These are phyloP conservation scores for Arctostaphylos glauca DNA, from an alignment of 148 eudicot species.

Conservation along the genomic window DNA sequence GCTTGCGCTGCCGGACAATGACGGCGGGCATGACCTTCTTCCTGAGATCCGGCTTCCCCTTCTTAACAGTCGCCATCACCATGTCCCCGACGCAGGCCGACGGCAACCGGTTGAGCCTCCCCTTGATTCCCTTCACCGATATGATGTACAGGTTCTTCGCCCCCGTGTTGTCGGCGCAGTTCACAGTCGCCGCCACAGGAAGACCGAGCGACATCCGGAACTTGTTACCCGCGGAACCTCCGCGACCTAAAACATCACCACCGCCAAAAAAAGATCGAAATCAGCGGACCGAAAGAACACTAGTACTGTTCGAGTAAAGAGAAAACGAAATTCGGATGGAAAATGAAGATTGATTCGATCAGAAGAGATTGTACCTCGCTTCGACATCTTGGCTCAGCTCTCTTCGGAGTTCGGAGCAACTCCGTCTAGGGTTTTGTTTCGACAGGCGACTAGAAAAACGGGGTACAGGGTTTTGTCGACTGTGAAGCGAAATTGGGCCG, in stretches of 20 bases:
- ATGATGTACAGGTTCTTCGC: conserved; percentile 1
- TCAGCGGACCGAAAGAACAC: neutral
- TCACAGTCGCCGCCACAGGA: conserved; percentile 63
- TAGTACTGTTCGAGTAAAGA: too few species aligned
- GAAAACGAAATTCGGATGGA: too few species aligned
- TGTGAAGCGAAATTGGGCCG: too few species aligned
- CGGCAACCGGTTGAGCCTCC: conserved; percentile 60
- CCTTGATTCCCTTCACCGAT: conserved; percentile 3
- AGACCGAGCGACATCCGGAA: conserved; percentile 79
- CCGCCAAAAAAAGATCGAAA: neutral
- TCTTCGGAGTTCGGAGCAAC: neutral
- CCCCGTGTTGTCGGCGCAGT: conserved; percentile 9
- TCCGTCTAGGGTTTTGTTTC: neutral
- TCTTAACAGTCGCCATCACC: conserved; percentile 7
- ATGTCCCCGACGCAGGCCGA: conserved; percentile 28
- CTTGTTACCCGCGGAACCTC: conserved; percentile 78
- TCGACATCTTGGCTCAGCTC: neutral
- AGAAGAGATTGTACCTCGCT: neutral
- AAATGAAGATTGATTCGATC: neutral
- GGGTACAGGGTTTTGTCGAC: too few species aligned
- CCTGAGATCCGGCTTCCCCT: neutral
- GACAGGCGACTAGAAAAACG: too few species aligned
- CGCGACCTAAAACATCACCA: conserved; percentile 39
- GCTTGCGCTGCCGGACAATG: conserved; percentile 6
- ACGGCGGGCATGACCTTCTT: conserved; percentile 14